These are phyloP conservation scores for Termitomyces sp. DNA, from an alignment of 768 basidiomycete species.

Conservation along the genomic window DNA sequence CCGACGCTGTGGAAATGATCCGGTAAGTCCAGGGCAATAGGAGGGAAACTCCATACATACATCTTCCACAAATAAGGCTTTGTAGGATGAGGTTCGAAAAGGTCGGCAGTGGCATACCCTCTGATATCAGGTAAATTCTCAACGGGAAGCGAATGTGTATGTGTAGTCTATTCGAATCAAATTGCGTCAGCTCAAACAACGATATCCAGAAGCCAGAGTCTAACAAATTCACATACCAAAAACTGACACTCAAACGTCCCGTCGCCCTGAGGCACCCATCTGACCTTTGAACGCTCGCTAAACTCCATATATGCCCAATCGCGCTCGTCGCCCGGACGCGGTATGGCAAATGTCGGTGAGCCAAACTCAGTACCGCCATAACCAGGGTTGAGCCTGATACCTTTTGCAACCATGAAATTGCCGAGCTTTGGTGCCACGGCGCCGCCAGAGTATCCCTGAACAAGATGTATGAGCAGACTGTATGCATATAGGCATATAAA, in stretches of 20 bases:
- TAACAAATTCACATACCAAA: slow-evolving; percentile 21
- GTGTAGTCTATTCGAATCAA: slow-evolving; percentile 17
- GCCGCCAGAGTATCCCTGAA: slow-evolving; percentile 25
- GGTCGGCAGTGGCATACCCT: slow-evolving; percentile 35
- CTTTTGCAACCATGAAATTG: slow-evolving; percentile 20
- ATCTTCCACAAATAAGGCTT: slow-evolving; percentile 31
- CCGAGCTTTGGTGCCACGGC: slow-evolving; percentile 27
- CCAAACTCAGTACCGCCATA: slow-evolving; percentile 30
- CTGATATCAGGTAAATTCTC: slow-evolving; percentile 29
- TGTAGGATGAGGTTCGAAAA: slow-evolving; percentile 32
- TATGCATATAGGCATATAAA: background rate
- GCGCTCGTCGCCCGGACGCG: slow-evolving; percentile 13
- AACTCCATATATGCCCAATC: slow-evolving; percentile 31
- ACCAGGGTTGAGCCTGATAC: slow-evolving; percentile 19
- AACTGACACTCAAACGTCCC: slow-evolving; percentile 33
- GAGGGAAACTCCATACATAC: slow-evolving; percentile 14
- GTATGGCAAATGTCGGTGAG: slow-evolving; percentile 10
- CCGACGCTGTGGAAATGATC: slow-evolving; percentile 25
- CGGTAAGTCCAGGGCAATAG: background rate
- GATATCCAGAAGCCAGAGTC: background rate
- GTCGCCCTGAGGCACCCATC: slow-evolving; percentile 32
- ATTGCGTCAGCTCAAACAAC: no score
- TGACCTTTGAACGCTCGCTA: slow-evolving; percentile 15
- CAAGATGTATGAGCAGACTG: background rate
- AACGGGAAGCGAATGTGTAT: slow-evolving; percentile 22